phyloP scores from a whole-genome alignment of 768 basidiomycete genomes.

The Auricularia auricula-judae region DNA sequence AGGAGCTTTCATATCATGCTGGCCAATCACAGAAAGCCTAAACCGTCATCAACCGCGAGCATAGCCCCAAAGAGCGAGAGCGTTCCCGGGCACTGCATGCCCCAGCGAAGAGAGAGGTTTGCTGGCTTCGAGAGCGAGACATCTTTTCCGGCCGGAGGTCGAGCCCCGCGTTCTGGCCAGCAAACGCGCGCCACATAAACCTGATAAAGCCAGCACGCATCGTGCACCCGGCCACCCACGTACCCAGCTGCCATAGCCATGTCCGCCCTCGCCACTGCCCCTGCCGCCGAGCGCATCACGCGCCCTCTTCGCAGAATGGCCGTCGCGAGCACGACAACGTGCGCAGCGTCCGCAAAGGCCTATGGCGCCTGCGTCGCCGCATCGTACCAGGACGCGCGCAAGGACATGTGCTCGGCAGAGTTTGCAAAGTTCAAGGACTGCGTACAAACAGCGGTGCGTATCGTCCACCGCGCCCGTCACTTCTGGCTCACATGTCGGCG shows the following conservation, averaged over 20 bases:
- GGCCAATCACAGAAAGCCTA: too few relatives aligned
- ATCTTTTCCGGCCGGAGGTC: not conserved
- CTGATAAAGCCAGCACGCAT: not conserved
- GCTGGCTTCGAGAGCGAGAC: too few relatives aligned
- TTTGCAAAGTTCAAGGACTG: constrained; percentile 79
- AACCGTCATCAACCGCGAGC: too few relatives aligned
- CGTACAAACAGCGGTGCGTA: constrained; percentile 64
- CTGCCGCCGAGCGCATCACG: constrained; percentile 5
- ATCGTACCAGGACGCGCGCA: constrained; percentile 72
- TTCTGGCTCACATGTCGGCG: not conserved
- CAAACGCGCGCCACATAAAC: not conserved
- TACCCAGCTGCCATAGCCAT: not conserved
- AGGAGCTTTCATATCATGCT: too few relatives aligned
- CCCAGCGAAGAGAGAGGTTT: too few relatives aligned
- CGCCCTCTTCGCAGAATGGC: constrained; percentile 56
- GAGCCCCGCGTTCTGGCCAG: not conserved
- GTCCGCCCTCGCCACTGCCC: not conserved
- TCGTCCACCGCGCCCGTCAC: constrained; percentile 6
- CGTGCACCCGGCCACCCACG: not conserved
- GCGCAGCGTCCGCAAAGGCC: constrained; percentile 53
- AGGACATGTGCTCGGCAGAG: constrained; percentile 75
- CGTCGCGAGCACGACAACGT: constrained; percentile 60
- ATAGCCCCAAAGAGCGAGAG: too few relatives aligned
- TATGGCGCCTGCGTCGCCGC: constrained; percentile 87
- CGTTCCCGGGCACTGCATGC: too few relatives aligned